Conservation (phyloP, 257 asterid genomes). For the Gynochthodes officinalis region DNA sequence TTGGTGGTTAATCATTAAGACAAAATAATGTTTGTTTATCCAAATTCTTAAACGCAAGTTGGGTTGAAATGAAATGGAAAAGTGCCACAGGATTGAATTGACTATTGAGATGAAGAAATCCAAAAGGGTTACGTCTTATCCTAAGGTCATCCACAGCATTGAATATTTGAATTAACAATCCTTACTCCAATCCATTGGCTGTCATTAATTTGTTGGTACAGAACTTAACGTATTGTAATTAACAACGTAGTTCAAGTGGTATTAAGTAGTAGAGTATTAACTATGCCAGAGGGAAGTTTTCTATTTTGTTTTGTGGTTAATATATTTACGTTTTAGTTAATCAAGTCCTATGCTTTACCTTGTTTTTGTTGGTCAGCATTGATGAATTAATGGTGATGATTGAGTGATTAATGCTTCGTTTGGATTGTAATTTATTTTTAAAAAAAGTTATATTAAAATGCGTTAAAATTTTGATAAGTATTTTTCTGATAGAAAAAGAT, state of each 20-base stretch:
- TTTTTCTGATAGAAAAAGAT: too few species aligned
- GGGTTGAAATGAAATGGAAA: conserved; percentile 9
- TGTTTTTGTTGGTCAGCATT: not conserved
- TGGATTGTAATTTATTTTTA: too few species aligned
- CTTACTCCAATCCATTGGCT: conserved; percentile 47
- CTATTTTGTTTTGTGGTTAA: too few species aligned
- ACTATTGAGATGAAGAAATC: conserved; percentile 29
- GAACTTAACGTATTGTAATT: conserved; percentile 11
- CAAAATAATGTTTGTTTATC: conserved; percentile 13
- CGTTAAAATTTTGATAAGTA: too few species aligned
- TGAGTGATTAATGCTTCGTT: too few species aligned
- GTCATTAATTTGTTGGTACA: conserved; percentile 17
- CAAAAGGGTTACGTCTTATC: conserved; percentile 65
- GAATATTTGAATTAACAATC: too few species aligned
- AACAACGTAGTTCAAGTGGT: conserved; percentile 6
- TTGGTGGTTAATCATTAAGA: conserved; percentile 21
- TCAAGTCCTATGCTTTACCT: conserved; percentile 1
- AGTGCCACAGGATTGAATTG: conserved; percentile 31
- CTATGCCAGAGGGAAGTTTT: not conserved
- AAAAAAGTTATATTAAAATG: too few species aligned
- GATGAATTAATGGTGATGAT: not conserved
- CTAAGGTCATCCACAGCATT: too few species aligned
- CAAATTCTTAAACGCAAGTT: conserved; percentile 29
- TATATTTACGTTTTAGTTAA: not conserved
- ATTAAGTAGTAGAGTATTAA: not conserved